Evolutionary conservation across 768 basidiomycete species (phyloP).

Genomic region (Phanerochaete sordida): DNA sequence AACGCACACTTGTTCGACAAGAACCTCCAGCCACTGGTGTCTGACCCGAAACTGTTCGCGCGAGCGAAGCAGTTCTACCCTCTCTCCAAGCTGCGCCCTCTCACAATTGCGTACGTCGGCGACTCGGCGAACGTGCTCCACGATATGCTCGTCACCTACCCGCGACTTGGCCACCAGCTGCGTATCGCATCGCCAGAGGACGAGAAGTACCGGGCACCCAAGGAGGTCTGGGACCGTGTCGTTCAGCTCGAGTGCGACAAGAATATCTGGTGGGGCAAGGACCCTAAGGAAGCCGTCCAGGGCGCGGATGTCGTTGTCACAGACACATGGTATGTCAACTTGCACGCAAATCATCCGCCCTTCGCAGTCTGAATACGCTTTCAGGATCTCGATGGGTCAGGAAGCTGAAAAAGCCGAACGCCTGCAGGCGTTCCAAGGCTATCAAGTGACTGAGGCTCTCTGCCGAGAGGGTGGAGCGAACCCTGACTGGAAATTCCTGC

Average conservation of each 20-base stretch:
- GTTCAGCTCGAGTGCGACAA: slow-evolving; percentile 71
- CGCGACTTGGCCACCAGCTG: slow-evolving; percentile 83
- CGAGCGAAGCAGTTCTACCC: background rate
- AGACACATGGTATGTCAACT: slow-evolving; percentile 78
- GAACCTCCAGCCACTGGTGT: background rate
- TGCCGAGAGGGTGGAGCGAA: slow-evolving; percentile 81
- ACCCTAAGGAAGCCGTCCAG: slow-evolving; percentile 83
- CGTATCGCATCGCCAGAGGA: slow-evolving; percentile 78
- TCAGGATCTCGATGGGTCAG: slow-evolving; percentile 98
- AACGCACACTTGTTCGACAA: slow-evolving; percentile 52
- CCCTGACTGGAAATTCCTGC: slow-evolving; percentile 90
- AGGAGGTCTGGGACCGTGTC: slow-evolving; percentile 78
- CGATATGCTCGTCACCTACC: slow-evolving; percentile 95
- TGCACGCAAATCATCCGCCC: background rate
- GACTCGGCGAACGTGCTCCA: slow-evolving; percentile 95
- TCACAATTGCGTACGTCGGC: slow-evolving; percentile 92
- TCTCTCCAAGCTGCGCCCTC: slow-evolving; percentile 60
- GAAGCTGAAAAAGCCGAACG: slow-evolving; percentile 91
- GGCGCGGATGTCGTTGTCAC: slow-evolving; percentile 95
- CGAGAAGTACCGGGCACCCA: slow-evolving; percentile 59
- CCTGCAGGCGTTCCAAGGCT: slow-evolving; percentile 83
- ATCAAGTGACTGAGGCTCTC: slow-evolving; percentile 89
- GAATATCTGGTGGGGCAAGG: slow-evolving; percentile 66
- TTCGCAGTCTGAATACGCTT: background rate
- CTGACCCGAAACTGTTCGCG: background rate